Percentiles rank a stretch among this genome's conserved stretches.
These are phyloP conservation scores for Trichoderma asperelloides DNA, from an alignment of 495 filamentous ascomycete species.

Conservation along the genomic window DNA sequence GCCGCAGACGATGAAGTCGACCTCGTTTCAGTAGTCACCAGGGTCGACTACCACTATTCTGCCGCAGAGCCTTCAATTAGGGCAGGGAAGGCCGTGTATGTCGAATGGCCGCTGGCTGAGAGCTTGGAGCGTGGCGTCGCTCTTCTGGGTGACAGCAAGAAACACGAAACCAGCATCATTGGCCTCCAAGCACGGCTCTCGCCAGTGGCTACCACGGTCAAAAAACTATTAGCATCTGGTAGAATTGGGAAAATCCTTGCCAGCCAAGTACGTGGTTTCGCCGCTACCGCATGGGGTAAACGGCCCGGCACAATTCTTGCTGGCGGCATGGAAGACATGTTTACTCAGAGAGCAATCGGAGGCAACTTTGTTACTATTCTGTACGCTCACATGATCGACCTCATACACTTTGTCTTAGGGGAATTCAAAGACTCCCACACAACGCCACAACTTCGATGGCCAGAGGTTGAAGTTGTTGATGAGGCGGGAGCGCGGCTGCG, in stretches of 20 bases:
- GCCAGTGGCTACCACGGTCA: conserved; percentile 35
- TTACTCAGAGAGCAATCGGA: conserved; percentile 34
- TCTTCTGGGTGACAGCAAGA: conserved; percentile 28
- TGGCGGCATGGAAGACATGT: conserved; percentile 22
- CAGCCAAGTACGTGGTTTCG: conserved; percentile 34
- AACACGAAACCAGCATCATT: conserved; percentile 36
- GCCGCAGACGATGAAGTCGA: conserved; percentile 41
- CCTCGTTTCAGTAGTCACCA: conserved; percentile 45
- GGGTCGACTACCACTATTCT: conserved; percentile 45
- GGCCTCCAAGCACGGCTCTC: conserved; percentile 43
- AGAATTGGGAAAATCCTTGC: conserved; percentile 47
- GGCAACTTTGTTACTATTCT: conserved; percentile 45
- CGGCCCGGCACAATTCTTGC: conserved; percentile 21
- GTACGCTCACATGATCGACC: conserved; percentile 37
- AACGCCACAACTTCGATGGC: conserved; percentile 38
- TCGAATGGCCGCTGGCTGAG: conserved; percentile 49
- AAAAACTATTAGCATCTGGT: conserved; percentile 35
- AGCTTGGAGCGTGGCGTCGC: conserved; percentile 28
- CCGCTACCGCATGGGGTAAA: conserved; percentile 26
- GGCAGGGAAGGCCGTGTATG: conserved; percentile 48
- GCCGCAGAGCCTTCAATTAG: conserved; percentile 32
- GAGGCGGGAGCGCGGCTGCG: conserved; percentile 17
- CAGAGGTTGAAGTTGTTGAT: conserved; percentile 27
- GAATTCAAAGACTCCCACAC: conserved; percentile 31
- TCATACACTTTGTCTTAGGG: conserved; percentile 34